Base-by-base conservation (phyloP, 1,284 basidiomycete species). In the Bjerkandera adusta region DNA sequence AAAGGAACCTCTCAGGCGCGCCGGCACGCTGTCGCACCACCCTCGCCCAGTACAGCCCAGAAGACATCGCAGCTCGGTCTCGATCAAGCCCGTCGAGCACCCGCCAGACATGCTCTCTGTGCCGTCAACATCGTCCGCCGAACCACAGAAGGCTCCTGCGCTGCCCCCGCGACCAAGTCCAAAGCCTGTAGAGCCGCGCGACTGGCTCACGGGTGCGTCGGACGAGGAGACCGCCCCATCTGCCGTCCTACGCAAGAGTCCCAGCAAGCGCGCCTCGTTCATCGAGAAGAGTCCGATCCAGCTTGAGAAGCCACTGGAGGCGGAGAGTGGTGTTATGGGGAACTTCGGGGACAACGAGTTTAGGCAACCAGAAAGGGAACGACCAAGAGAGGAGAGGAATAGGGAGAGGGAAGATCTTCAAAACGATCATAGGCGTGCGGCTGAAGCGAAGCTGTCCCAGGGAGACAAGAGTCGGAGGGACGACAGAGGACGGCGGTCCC, bases 121-220 rank as follows among this genome's bases (percentile, higher is more conserved):
- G 18, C 41, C 16, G 21, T 26, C 39, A 13, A 26, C 21, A 21
- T 48, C 36, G 25, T 25, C 22, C 4, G 18, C 6, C 7, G 41
- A 43, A 15, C 7, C 44, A 26, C 36, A 38, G 25, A 38, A n/a
- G 13, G 39, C 57, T 5, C 63, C 63, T 2, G 38, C 55, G 0
- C 56, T 62, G 1, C 62, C 61, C 6, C 61, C 59, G 1, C 54
- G 62, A 5, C 61, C 61, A 12, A 42, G 40, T 22, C 48, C 52
- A 2, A 48, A 52, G 16, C 53, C 49, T 5, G 29, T 40, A 3
- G 51, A 57, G 21, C 67, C 68, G 8, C 73, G 68, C 53, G 87
- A 90, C 58, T 88, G 86, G 86, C 65, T 90, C 15, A 87, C 87
- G 13, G 87, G 87, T 3, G 73, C 75, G 36, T 76, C 79, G 46